These are phyloP conservation scores for Geranium brycei DNA, from an alignment of 345 rosid genomes.

Conservation along the genomic window DNA sequence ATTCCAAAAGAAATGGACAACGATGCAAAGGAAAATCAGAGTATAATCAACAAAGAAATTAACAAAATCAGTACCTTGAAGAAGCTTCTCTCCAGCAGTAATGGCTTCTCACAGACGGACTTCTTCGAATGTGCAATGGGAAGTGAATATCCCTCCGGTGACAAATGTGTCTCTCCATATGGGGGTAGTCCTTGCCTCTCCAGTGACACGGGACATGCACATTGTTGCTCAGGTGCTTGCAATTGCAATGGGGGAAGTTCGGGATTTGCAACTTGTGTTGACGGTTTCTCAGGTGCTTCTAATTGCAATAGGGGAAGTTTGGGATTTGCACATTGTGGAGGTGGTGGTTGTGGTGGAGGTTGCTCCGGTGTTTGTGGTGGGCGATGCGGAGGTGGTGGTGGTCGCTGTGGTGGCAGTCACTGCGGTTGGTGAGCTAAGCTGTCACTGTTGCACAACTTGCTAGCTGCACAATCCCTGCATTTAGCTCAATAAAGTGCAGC, in stretches of 20 bases:
- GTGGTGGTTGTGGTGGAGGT: not conserved
- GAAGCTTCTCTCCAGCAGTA: too few relatives aligned
- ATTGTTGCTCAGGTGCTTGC: too few relatives aligned
- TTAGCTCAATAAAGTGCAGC: not conserved
- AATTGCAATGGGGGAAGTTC: too few relatives aligned
- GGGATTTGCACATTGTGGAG: not conserved
- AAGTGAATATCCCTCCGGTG: too few relatives aligned
- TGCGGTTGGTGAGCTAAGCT: slow-evolving; percentile 9
- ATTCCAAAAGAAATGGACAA: not conserved
- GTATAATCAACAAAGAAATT: not conserved
- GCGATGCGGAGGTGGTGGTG: not conserved
- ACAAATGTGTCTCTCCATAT: too few relatives aligned
- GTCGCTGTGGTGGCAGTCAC: slow-evolving; percentile 3
- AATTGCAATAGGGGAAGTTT: too few relatives aligned
- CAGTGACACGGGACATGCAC: too few relatives aligned
- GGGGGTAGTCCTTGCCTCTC: too few relatives aligned
- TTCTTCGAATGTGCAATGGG: too few relatives aligned
- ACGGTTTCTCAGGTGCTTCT: too few relatives aligned
- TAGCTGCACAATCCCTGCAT: not conserved
- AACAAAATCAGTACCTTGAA: not conserved
- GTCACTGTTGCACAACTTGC: not conserved
- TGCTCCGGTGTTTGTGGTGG: slow-evolving; percentile 12
- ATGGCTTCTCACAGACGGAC: too few relatives aligned
- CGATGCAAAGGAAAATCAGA: not conserved
- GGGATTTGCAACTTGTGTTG: too few relatives aligned